Base-by-base conservation (phyloP, 345 rosid species). In the Mangifera indica region DNA sequence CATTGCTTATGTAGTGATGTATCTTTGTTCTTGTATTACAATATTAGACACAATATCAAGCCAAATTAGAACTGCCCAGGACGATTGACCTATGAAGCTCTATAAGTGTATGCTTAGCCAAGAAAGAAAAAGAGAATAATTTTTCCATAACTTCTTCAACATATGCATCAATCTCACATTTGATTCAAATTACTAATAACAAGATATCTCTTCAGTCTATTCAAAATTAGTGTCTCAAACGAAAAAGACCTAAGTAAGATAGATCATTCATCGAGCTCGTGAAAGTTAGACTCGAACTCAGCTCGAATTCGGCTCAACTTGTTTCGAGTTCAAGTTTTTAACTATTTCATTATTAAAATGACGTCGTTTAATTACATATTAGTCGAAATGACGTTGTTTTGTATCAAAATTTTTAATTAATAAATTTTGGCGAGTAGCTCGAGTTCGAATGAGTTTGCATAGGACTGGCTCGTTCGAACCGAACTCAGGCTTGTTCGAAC, bases 41-140 rank as follows among this genome's bases (percentile, higher is more conserved):
- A 57, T 24, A 17, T 59, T 12, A 32, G 21, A 26, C 10, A 29
- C 42, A 58, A 29, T 21, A 45, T 14, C 15, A 20, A 17, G 68
- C 40, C 3, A 26, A 29, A 40, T 3, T 24, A 17, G 46, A 25
- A 14, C 17, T 20, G 22, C 15, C 25, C 42, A 63, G 14, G 15
- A 12, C 15, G 1, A 21, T 62, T 62, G 26, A 44, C n/a, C 20
- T 26, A 59, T 24, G 42, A 59, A 59, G n/a, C 26, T 59, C 25
- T 59, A 26, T 14, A 59, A 29, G 14, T 59, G 17, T 26, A 25
- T 13, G 62, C 42, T 21, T 62, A 1, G 42, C 22, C 57, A 65
- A 65, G 56, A 46, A 7, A 44, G n/a, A 48, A 48, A 57, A 24
- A 12, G 40, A 55, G 63, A 68, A 55, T 68, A 68, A 40, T 51